Conservation (phyloP, 306 rosid genomes). For the Adenanthera pavonina region DNA sequence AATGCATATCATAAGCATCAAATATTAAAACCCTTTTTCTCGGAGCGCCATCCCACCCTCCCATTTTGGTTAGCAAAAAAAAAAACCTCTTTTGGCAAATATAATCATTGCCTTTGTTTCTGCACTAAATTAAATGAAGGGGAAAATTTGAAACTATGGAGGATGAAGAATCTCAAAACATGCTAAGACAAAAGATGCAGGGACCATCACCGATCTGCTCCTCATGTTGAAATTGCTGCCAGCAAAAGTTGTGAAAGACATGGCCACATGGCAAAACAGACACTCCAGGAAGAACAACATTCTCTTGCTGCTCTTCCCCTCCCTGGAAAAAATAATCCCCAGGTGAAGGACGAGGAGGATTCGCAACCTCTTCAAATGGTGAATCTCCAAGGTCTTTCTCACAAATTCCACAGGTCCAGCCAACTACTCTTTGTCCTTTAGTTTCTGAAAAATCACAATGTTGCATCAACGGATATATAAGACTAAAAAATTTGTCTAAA, state of each 20-base stretch:
- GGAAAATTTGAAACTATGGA: background rate
- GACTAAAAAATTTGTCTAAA: background rate
- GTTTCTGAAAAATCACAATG: conserved; percentile 2
- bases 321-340: background rate
- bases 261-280: conserved; percentile 30
- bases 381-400: conserved; percentile 3
- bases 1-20: background rate
- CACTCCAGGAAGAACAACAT: background rate
- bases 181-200: conserved; percentile 3
- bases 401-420: background rate
- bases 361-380: background rate
- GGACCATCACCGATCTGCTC: background rate
- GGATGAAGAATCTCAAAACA: background rate
- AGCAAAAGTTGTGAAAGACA: conserved; percentile 23
- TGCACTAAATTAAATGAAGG: background rate
- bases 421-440: background rate
- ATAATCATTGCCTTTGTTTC: background rate
- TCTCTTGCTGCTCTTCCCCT: background rate
- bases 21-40: background rate
- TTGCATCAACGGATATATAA: background rate
- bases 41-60: too few relatives aligned
- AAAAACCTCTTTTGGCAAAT: background rate
- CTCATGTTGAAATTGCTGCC: background rate
- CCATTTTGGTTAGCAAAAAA: too few relatives aligned
- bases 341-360: background rate